Base-by-base conservation (phyloP, 176 grass and related monocot species). In the Aegilops tauschii region DNA sequence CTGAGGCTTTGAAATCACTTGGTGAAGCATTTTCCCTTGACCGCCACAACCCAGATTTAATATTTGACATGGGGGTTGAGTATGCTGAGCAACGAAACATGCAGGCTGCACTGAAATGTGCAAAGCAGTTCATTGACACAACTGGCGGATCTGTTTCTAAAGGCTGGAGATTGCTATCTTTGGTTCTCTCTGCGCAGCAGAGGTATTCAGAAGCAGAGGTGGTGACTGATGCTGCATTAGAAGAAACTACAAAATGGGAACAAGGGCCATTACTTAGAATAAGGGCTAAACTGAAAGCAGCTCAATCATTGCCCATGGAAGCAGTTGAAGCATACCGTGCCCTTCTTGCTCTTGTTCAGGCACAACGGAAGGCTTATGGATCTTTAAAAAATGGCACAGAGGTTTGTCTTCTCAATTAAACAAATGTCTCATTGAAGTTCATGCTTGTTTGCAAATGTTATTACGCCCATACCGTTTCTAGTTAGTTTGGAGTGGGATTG, bases 231-330 rank as follows among this genome's bases (percentile, higher is more conserved):
- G 97, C 97, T 28, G 93, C 97, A 76, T 78, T 99, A 77, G 92
- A 99, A 76, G 97, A 99, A 73, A 99, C 92, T 9, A 73, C 82
- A n/a, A 99, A 96, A 87, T 99, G 97, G 97, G 94, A 96, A 32
- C 97, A 99, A 90, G 97, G 97, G 5, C 80, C 92, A 32, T 61
- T 99, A 66, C 89, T 99, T 49, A 94, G 94, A 85, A 85, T 99
- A 84, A 96, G 72, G 77, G 94, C 97, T 79, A 93, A 99, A 82
- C 49, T 99, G 78, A 99, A 99, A 84, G 89, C 94, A 58, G 92
- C 89, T 61, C 94, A 92, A 68, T 93, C 92, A 34, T 80, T 90
- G 32, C 97, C 87, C 3, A 76, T 93, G 85, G 94, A 99, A 92
- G 97, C 94, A 69, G 87, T 93, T 37, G 97, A 93, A 86, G 85